These are phyloP conservation scores for Neurospora tetraspora DNA, from an alignment of 495 filamentous ascomycete species.

Conservation along the genomic window DNA sequence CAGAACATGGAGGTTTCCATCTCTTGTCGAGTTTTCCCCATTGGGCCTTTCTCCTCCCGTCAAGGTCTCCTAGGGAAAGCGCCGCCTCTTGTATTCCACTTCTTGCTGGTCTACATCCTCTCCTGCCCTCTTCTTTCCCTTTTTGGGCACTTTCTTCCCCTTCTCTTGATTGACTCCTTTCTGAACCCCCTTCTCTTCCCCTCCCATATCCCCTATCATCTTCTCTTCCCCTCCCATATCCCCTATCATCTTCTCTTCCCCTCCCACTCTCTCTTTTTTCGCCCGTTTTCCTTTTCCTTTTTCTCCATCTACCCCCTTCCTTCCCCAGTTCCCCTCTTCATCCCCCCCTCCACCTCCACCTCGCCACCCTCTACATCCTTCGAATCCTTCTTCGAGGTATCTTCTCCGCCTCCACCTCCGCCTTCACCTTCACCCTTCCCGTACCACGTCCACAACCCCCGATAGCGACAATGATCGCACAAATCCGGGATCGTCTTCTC, in stretches of 20 bases:
- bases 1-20: neutral
- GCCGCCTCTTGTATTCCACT: neutral
- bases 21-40: neutral
- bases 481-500: neutral
- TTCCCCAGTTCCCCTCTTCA: neutral
- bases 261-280: too few relatives aligned
- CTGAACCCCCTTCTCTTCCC: too few relatives aligned
- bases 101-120: neutral
- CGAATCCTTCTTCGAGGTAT: too few relatives aligned
- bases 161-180: neutral
- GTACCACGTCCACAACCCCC: neutral
- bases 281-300: neutral
- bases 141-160: neutral
- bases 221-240: too few relatives aligned
- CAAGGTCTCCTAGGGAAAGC: neutral
- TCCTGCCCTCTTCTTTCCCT: neutral
- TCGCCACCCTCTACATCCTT: too few relatives aligned
- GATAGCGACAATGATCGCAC: neutral
- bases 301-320: neutral
- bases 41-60: too few relatives aligned
- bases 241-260: too few relatives aligned
- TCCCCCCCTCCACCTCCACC: neutral
- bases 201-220: too few relatives aligned
- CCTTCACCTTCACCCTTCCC: neutral
- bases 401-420: neutral